Evolutionary conservation across 2,329 filamentous ascomycete species (phyloP).

Genomic region (Xenoacremonium recifei): DNA sequence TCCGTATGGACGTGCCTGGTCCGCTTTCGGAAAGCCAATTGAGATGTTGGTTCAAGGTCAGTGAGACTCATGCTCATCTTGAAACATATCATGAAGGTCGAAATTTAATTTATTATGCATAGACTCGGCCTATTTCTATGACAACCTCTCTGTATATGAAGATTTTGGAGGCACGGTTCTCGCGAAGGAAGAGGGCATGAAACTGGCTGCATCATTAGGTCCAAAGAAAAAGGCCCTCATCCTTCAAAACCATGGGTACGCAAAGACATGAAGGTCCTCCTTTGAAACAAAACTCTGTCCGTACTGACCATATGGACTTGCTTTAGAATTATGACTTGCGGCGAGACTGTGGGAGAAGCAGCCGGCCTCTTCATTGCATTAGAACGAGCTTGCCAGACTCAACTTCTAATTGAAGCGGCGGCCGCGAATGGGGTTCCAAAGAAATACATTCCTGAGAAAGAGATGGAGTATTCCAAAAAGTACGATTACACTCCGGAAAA

Average conservation of each 20-base stretch:
- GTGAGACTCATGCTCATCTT: neutral
- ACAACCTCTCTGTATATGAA: conserved; percentile 59
- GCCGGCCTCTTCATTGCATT: conserved; percentile 66
- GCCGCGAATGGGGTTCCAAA: conserved; percentile 2
- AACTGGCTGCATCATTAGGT: conserved; percentile 63
- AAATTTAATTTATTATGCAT: too few species aligned
- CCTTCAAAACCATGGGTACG: conserved; percentile 60
- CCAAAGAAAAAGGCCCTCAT: conserved; percentile 56
- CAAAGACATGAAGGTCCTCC: neutral
- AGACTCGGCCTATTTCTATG: conserved; percentile 54
- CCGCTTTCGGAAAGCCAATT: conserved; percentile 57
- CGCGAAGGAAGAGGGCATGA: conserved; percentile 60
- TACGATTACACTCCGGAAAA: neutral
- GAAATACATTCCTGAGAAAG: neutral
- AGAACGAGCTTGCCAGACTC: conserved; percentile 66
- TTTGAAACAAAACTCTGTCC: too few species aligned
- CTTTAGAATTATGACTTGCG: conserved; percentile 66
- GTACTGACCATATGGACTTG: too few species aligned
- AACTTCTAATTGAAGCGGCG: conserved; percentile 65
- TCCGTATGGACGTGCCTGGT: conserved; percentile 64
- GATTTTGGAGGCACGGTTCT: conserved; percentile 50
- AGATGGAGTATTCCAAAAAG: neutral
- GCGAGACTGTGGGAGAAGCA: conserved; percentile 68
- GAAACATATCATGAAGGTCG: too few species aligned
- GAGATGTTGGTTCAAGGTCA: conserved; percentile 70